Percentiles rank a stretch among this genome's conserved stretches.
Conservation (phyloP, 2,329 filamentous ascomycete species). For the Colletotrichum neosansevieriae region DNA sequence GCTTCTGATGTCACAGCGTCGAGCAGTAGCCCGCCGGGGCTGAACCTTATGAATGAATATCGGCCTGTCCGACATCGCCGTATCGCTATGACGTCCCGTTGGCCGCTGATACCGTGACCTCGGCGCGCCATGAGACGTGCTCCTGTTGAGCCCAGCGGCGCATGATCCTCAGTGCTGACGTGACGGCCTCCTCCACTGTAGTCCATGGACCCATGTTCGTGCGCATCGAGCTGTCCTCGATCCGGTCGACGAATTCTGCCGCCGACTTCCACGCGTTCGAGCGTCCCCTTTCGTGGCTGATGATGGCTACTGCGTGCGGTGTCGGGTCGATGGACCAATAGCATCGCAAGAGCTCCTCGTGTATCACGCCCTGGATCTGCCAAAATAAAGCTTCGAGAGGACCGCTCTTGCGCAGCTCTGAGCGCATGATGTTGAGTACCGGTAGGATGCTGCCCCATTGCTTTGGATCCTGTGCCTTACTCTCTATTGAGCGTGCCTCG, state of each 20-base stretch:
- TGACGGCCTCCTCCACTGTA: slow-evolving; percentile 58
- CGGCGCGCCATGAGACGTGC: slow-evolving; percentile 59
- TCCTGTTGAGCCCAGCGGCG: slow-evolving; percentile 59
- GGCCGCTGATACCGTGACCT: slow-evolving; percentile 44
- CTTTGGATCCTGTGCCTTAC: slow-evolving; percentile 55
- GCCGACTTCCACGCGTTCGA: slow-evolving; percentile 46
- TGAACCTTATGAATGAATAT: neutral
- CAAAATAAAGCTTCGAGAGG: slow-evolving; percentile 56
- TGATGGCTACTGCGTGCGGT: slow-evolving; percentile 39
- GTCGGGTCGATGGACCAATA: slow-evolving; percentile 48
- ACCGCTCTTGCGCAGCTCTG: slow-evolving; percentile 51
- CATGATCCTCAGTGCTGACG: slow-evolving; percentile 54
- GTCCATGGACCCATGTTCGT: slow-evolving; percentile 57
- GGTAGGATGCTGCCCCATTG: slow-evolving; percentile 61
- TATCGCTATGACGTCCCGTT: slow-evolving; percentile 32
- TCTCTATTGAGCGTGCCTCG: slow-evolving; percentile 57
- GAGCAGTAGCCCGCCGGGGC: neutral
- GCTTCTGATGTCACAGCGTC: neutral
- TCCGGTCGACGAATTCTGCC: slow-evolving; percentile 48
- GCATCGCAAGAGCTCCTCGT: slow-evolving; percentile 59
- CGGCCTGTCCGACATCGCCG: neutral
- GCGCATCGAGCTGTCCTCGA: slow-evolving; percentile 45
- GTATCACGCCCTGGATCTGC: slow-evolving; percentile 58
- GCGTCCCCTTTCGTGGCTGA: slow-evolving; percentile 46
- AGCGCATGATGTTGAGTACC: slow-evolving; percentile 56